These are phyloP conservation scores for Raphanus sativus DNA, from an alignment of 345 rosid species.

Conservation along the genomic window DNA sequence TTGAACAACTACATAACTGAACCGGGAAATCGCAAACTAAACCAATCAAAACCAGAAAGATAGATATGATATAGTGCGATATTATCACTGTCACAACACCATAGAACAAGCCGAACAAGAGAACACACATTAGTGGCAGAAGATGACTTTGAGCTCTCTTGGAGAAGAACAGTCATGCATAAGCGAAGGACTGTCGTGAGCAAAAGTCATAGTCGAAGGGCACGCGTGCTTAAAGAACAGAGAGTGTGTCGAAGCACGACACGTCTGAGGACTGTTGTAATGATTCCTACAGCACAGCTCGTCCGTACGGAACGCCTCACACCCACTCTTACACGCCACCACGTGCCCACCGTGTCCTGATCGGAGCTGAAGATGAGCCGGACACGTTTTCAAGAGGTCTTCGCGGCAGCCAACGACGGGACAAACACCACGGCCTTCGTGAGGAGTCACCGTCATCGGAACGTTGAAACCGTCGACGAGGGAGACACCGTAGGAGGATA, in stretches of 20 bases:
- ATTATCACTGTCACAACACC: neutral
- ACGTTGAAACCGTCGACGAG: constrained; percentile 90
- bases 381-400: constrained; percentile 64
- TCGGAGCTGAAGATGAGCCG: constrained; percentile 53
- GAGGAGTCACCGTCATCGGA: constrained; percentile 94
- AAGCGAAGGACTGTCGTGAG: constrained; percentile 86
- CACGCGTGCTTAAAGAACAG: constrained; percentile 82
- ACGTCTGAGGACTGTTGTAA: constrained; percentile 77
- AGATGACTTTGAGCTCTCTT: constrained; percentile 89
- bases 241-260: constrained; percentile 64
- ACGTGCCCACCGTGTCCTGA: constrained; percentile 53
- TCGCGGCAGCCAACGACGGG: constrained; percentile 90
- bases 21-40: constrained; percentile 28
- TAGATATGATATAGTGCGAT: neutral
- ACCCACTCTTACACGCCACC: constrained; percentile 89
- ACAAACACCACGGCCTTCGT: constrained; percentile 78
- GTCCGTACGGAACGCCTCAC: constrained; percentile 80
- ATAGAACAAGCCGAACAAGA: neutral
- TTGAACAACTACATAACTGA: constrained; percentile 12
- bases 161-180: constrained; percentile 87
- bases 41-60: constrained; percentile 30
- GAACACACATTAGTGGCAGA: constrained; percentile 60
- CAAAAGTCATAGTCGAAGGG: constrained; percentile 81
- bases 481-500: constrained; percentile 78
- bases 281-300: constrained; percentile 83